Conservation (phyloP, 192 early-diverging fungal species). For the Oehlia diaphana region DNA sequence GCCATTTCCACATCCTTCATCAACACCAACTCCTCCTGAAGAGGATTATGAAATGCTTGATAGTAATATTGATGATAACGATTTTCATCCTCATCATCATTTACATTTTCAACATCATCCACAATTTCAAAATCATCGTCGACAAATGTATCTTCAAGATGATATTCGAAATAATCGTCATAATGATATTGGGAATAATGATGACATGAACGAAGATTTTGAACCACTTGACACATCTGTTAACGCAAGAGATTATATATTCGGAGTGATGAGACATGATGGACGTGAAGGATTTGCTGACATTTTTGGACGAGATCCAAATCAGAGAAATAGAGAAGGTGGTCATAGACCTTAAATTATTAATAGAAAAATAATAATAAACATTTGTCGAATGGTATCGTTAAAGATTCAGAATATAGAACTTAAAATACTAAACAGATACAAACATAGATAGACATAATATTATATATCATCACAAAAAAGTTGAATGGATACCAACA, state of each 20-base stretch:
- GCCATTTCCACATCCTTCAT: constrained; percentile 1
- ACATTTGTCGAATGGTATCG: background rate
- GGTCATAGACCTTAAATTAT: background rate
- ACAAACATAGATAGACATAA: background rate
- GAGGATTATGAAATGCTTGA: constrained; percentile 22
- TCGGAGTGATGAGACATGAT: background rate
- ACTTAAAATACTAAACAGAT: background rate
- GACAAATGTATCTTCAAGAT: background rate
- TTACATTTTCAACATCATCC: constrained; percentile 6
- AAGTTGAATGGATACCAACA: too few relatives aligned
- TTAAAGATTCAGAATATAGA: background rate
- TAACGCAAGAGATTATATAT: background rate
- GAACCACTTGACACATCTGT: background rate
- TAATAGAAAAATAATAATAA: background rate
- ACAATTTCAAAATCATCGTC: background rate
- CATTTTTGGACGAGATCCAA: background rate
- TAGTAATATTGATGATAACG: background rate
- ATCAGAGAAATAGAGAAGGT: constrained; percentile 1
- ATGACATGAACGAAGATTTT: background rate
- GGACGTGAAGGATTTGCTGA: constrained; percentile 5
- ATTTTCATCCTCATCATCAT: constrained; percentile 3
- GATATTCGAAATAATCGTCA: background rate
- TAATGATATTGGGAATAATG: background rate
- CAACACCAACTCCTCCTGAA: constrained; percentile 5
- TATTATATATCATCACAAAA: too few relatives aligned